These are phyloP conservation scores for Lupinus albus DNA, from an alignment of 306 rosid genomes.

Conservation along the genomic window DNA sequence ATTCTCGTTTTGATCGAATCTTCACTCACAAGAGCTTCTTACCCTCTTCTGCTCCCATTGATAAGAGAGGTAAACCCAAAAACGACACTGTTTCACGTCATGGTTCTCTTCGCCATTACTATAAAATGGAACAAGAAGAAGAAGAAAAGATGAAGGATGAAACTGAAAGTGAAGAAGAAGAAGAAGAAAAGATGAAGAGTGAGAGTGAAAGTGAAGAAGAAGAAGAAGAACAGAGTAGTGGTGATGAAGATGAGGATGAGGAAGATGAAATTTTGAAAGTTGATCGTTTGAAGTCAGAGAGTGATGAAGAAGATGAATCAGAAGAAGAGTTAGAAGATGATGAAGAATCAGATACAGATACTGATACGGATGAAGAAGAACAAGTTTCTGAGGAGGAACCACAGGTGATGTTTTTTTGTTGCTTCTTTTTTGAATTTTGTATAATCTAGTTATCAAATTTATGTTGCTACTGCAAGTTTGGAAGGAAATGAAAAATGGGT, in stretches of 20 bases:
- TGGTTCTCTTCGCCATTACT: conserved; percentile 56
- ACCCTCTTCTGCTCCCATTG: conserved; percentile 68
- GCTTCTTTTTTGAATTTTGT: background rate
- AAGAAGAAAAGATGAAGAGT: conserved; percentile 13
- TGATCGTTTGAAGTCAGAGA: background rate
- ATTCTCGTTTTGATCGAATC: conserved; percentile 69
- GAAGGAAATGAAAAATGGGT: background rate
- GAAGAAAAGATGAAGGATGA: conserved; percentile 29
- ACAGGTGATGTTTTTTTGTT: conserved; percentile 44
- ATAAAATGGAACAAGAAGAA: conserved; percentile 52
- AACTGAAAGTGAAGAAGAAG: background rate
- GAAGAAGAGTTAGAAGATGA: conserved; percentile 39
- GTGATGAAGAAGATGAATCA: conserved; percentile 30
- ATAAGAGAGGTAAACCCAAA: conserved; percentile 76
- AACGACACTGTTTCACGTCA: conserved; percentile 33
- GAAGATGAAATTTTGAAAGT: conserved; percentile 40
- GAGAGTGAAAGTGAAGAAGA: background rate
- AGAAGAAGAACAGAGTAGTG: conserved; percentile 32
- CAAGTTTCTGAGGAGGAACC: conserved; percentile 36
- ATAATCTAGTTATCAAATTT: too few species aligned
- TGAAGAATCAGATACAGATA: conserved; percentile 41
- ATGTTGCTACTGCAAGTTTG: background rate
- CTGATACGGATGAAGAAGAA: conserved; percentile 46
- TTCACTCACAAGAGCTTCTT: conserved; percentile 62
- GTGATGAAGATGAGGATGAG: background rate